Evolutionary conservation across 805 yeast genomes (phyloP).

Genomic region (Metschnikowia colocasiae): DNA sequence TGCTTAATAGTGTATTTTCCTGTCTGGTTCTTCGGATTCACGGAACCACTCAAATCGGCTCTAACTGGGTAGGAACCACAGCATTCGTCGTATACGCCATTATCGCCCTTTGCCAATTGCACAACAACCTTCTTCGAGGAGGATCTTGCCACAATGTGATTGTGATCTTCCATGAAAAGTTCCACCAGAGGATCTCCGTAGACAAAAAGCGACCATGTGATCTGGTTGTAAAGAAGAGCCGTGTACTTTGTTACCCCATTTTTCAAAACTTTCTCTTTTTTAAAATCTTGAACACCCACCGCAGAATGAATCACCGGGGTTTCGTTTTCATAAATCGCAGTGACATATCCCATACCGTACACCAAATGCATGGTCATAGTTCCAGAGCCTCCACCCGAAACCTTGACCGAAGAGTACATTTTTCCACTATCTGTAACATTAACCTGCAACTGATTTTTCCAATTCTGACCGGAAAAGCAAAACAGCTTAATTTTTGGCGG

Average conservation of each 20-base stretch:
- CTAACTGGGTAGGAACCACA: constrained; percentile 60
- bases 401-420: constrained; percentile 28
- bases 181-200: constrained; percentile 34
- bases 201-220: constrained; percentile 67
- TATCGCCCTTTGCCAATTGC: constrained; percentile 56
- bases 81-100: constrained; percentile 47
- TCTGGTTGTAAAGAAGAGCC: constrained; percentile 50
- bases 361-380: constrained; percentile 56
- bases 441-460: constrained; percentile 20
- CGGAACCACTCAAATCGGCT: constrained; percentile 39
- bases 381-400: constrained; percentile 25
- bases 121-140: constrained; percentile 35
- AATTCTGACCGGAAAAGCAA: constrained; percentile 36
- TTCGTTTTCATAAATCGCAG: constrained; percentile 43
- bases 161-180: constrained; percentile 29
- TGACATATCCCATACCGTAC: constrained; percentile 81
- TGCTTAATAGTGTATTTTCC: constrained; percentile 32
- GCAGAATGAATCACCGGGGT: constrained; percentile 45
- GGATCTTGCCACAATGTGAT: constrained; percentile 29
- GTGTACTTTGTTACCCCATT: constrained; percentile 50
- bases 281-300: constrained; percentile 59
- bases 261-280: constrained; percentile 24
- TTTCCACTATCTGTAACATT: constrained; percentile 27
- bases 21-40: constrained; percentile 23
- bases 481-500: constrained; percentile 66